phyloP scores from a whole-genome alignment of 495 filamentous ascomycete species.

The Aspergillus diversus region DNA sequence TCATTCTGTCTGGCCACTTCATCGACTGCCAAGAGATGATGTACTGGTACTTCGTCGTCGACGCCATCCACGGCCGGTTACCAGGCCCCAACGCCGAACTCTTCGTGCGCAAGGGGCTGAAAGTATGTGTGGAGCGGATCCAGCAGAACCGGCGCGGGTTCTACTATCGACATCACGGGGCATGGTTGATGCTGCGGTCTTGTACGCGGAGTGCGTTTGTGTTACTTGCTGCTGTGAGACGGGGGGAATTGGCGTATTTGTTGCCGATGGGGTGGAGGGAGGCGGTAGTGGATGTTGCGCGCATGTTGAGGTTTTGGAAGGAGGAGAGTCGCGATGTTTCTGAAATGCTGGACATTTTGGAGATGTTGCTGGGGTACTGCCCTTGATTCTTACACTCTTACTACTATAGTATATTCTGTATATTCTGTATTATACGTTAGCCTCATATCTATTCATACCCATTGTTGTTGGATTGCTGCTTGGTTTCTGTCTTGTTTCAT shows the following conservation, averaged over 20 bases:
- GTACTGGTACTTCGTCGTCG: slow-evolving; percentile 36
- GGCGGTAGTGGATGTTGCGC: slow-evolving; percentile 16
- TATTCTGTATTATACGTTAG: not conserved
- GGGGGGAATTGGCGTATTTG: slow-evolving; percentile 14
- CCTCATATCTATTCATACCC: too few relatives aligned
- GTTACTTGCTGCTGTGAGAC: slow-evolving; percentile 24
- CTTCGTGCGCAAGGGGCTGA: slow-evolving; percentile 26
- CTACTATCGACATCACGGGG: slow-evolving; percentile 47
- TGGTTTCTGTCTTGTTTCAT: too few relatives aligned
- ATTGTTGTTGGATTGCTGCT: too few relatives aligned
- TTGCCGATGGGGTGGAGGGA: slow-evolving; percentile 23
- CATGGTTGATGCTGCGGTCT: slow-evolving; percentile 45
- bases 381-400: not conserved
- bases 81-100: not conserved
- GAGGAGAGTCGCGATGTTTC: slow-evolving; percentile 14
- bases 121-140: slow-evolving; percentile 37
- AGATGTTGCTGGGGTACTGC: not conserved
- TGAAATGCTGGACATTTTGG: not conserved
- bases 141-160: slow-evolving; percentile 39
- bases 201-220: slow-evolving; percentile 38
- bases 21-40: slow-evolving; percentile 40
- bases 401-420: too few relatives aligned
- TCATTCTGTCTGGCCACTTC: slow-evolving; percentile 38
- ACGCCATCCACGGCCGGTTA: slow-evolving; percentile 24
- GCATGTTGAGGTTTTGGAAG: slow-evolving; percentile 27